Evolutionary conservation across 176 grass and related monocot species (phyloP), one percentile per base, ranked within the genome.

Genomic region (Zoysia pacifica): DNA sequence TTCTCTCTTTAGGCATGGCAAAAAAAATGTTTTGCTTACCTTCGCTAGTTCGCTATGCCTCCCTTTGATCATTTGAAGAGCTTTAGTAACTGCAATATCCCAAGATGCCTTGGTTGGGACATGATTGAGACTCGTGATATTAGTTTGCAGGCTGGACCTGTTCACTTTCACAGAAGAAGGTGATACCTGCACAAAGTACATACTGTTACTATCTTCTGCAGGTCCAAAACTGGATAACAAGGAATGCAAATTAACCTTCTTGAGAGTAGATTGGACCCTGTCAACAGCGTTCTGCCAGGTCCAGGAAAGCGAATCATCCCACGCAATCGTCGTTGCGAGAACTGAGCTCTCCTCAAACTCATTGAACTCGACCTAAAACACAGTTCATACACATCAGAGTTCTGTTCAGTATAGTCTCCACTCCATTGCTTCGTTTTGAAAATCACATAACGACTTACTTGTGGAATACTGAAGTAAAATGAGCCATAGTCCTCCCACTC

Each of bases 401-500:
- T 28, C 28, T 28, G 5, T 19, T 63, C 56, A 48, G 65, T 11
- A 85, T 46, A 38, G 4, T 42, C 65, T 6, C 5, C 15, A 15
- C 28, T 65, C 0, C 0, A 18, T 64, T 28, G 43, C 18, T 36
- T 36, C 41, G 5, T 55, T 60, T 35, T 40, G 16, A 28, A 5
- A n/a, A 60, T 39, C 4, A 35, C 55, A 20, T 62, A 59, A 7
- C 48, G 54, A 65, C 66, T 45, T 79, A 98, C 96, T 81, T 95
- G 96, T 50, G 96, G 96, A 63, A 99, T 47, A 18, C 89, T 77
- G 62, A 95, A 99, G 86, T 95, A 95, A 64, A 99, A 99, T 43
- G 96, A 90, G n/a, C 96, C 90, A 2, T 89, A 95, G 66, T 95
- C 78, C 48, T 95, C 72, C 96, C 96, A 93, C 73, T 99, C 96